These are phyloP conservation scores for Suhomyces bribrorum DNA, from an alignment of 1,139 yeast species.

Conservation along the genomic window DNA sequence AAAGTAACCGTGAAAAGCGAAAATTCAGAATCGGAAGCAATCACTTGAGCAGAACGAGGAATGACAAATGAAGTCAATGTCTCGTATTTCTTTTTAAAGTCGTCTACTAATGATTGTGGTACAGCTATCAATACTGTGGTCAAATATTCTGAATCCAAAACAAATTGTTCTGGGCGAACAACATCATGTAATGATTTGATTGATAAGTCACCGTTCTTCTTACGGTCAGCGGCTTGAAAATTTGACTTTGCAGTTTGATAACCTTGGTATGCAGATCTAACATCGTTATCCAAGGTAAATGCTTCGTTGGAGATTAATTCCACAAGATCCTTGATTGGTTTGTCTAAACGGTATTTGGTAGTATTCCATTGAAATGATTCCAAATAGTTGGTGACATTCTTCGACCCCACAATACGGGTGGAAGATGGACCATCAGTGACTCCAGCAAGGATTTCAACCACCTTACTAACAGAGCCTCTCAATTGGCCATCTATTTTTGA, in stretches of 20 bases:
- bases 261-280: conserved; percentile 64
- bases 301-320: conserved; percentile 74
- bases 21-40: conserved; percentile 75
- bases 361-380: conserved; percentile 85
- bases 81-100: conserved; percentile 72
- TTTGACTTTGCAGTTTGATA: conserved; percentile 84
- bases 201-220: conserved; percentile 89
- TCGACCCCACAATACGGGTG: conserved; percentile 41
- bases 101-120: conserved; percentile 62
- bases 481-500: conserved; percentile 77
- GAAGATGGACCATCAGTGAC: conserved; percentile 44
- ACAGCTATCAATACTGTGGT: conserved; percentile 84
- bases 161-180: conserved; percentile 82
- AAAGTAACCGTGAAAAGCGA: conserved; percentile 75
- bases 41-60: conserved; percentile 78
- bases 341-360: conserved; percentile 82
- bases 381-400: conserved; percentile 59
- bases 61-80: conserved; percentile 78
- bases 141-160: conserved; percentile 81
- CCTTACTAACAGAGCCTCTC: conserved; percentile 65
- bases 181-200: conserved; percentile 88
- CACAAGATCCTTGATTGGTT: conserved; percentile 75
- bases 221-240: conserved; percentile 84
- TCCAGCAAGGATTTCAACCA: conserved; percentile 65
- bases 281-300: conserved; percentile 77